Percentiles rank a stretch among this genome's conserved stretches.
These are phyloP conservation scores for Ramaria rubella DNA, from an alignment of 768 basidiomycete genomes.

Conservation along the genomic window DNA sequence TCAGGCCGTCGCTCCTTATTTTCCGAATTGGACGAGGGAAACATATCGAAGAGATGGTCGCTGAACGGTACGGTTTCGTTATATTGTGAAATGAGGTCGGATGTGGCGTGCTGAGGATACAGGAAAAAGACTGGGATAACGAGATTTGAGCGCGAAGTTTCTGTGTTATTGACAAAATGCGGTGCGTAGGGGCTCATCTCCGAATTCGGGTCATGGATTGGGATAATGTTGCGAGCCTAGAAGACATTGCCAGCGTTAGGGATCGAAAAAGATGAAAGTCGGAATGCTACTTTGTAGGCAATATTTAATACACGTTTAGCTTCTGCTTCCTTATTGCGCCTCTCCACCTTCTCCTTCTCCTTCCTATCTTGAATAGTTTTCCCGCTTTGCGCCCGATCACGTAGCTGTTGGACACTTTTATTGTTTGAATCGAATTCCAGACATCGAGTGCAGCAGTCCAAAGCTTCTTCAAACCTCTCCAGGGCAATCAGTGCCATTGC, in stretches of 20 bases:
- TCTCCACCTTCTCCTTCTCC: conserved; percentile 43
- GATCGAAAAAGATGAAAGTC: not conserved
- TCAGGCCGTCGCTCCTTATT: conserved; percentile 32
- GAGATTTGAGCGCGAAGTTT: conserved; percentile 50
- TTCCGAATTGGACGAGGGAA: conserved; percentile 58
- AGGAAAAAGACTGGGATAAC: conserved; percentile 88
- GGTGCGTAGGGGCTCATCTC: conserved; percentile 54
- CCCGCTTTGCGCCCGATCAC: conserved; percentile 35
- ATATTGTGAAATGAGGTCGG: conserved; percentile 85
- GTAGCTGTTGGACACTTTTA: conserved; percentile 42
- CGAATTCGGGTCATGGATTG: conserved; percentile 45
- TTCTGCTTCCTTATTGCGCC: conserved; percentile 44
- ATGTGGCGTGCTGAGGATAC: conserved; percentile 84
- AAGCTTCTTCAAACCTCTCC: conserved; percentile 68
- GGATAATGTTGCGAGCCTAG: conserved; percentile 70
- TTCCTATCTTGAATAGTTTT: conserved; percentile 36
- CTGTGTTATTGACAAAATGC: conserved; percentile 57
- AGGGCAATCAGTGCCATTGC: conserved; percentile 69
- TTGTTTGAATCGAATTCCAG: conserved; percentile 54
- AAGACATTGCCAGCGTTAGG: conserved; percentile 7
- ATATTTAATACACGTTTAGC: conserved; percentile 40
- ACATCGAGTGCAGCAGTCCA: conserved; percentile 75
- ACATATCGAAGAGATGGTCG: conserved; percentile 74
- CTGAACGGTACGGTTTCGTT: conserved; percentile 78
- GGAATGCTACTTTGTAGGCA: conserved; percentile 56